These are phyloP conservation scores for Alternaria viburni DNA, from an alignment of 2,329 filamentous ascomycete genomes.

Conservation along the genomic window DNA sequence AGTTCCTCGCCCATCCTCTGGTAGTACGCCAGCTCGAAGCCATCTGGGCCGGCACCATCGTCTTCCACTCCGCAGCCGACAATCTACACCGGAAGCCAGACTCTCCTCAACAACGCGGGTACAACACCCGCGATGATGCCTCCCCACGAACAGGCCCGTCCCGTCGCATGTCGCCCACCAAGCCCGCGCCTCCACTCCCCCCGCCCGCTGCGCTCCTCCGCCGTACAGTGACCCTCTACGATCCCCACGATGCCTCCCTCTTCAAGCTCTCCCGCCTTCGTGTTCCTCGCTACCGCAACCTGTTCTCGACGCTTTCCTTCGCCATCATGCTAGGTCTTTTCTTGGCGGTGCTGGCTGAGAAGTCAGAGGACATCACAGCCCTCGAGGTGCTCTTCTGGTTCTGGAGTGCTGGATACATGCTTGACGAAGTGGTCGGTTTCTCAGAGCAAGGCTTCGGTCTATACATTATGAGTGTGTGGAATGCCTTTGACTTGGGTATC, in stretches of 20 bases:
- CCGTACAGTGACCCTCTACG: conserved; percentile 84
- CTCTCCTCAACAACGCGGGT: conserved; percentile 30
- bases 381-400: conserved; percentile 95
- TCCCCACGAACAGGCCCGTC: conserved; percentile 42
- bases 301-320: conserved; percentile 87
- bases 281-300: conserved; percentile 88
- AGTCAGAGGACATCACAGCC: conserved; percentile 79
- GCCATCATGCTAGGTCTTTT: conserved; percentile 85
- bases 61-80: conserved; percentile 89
- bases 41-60: conserved; percentile 95
- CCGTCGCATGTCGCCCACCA: conserved; percentile 33
- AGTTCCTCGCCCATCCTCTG: conserved; percentile 87
- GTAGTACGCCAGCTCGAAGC: conserved; percentile 95
- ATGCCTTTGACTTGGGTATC: conserved; percentile 91
- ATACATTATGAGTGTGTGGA: conserved; percentile 98
- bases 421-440: conserved; percentile 94
- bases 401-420: conserved; percentile 96
- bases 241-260: conserved; percentile 85
- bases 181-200: conserved; percentile 31
- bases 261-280: conserved; percentile 91
- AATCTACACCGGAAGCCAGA: conserved; percentile 72
- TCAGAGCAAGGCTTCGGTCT: conserved; percentile 96
- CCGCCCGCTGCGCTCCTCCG: conserved; percentile 56
- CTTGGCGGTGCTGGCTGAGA: conserved; percentile 76
- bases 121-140: conserved; percentile 29